Conservation (phyloP, 352 stramenopile species). For the Pythium utonaiense region DNA sequence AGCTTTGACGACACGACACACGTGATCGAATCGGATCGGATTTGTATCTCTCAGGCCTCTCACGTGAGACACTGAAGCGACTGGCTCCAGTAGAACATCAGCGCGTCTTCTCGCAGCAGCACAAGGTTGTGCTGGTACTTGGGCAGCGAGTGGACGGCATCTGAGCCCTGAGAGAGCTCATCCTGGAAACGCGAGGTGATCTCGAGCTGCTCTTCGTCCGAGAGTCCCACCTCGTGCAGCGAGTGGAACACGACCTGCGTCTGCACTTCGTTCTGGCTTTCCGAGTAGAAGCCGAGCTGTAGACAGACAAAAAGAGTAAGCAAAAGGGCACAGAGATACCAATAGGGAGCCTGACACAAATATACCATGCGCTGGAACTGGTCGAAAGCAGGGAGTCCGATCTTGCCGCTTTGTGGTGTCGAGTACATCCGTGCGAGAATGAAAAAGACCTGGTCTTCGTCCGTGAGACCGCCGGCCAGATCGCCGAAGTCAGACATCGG, state of each 20-base stretch:
- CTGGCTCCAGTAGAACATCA: slow-evolving; percentile 89
- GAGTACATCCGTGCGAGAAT: slow-evolving; percentile 80
- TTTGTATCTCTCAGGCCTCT: too few relatives aligned
- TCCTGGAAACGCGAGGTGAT: slow-evolving; percentile 65
- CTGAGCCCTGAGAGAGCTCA: slow-evolving; percentile 53
- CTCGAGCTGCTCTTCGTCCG: slow-evolving; percentile 56
- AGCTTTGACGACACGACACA: not conserved
- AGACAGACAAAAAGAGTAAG: not conserved
- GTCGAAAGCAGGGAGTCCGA: slow-evolving; percentile 79
- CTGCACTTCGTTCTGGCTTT: slow-evolving; percentile 63
- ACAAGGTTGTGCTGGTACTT: slow-evolving; percentile 86
- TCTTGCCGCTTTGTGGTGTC: slow-evolving; percentile 56
- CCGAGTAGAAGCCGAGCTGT: slow-evolving; percentile 79
- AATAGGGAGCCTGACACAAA: slow-evolving; percentile 7
- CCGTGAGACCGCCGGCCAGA: slow-evolving; percentile 20
- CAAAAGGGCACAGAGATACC: not conserved
- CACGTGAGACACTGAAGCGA: slow-evolving; percentile 36
- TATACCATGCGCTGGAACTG: slow-evolving; percentile 80
- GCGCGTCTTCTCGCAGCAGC: slow-evolving; percentile 75
- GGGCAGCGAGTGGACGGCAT: slow-evolving; percentile 71
- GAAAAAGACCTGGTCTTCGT: slow-evolving; percentile 81
- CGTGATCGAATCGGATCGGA: too few relatives aligned
- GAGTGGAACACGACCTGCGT: slow-evolving; percentile 79
- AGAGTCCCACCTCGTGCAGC: slow-evolving; percentile 50
- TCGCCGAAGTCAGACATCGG: slow-evolving; percentile 41